Evolutionary conservation across 768 basidiomycete genomes (phyloP).

Genomic region (Termitomyces sp.): DNA sequence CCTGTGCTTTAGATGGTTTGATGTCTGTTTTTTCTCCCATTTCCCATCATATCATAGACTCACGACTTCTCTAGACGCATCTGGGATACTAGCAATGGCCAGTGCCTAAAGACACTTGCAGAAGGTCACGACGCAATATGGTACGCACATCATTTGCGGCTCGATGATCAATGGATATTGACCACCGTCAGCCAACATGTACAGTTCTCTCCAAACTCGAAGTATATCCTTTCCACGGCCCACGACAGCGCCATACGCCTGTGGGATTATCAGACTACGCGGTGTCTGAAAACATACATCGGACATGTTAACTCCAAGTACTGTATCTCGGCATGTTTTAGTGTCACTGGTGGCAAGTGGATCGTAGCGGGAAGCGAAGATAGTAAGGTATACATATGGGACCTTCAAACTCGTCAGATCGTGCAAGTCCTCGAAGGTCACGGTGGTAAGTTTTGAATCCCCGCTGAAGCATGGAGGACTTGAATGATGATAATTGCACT

Average conservation of each 20-base stretch:
- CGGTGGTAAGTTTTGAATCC: constrained; percentile 38
- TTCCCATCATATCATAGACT: neutral
- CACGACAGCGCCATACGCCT: constrained; percentile 90
- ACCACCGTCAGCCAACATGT: constrained; percentile 67
- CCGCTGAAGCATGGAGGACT: neutral
- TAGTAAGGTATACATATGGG: constrained; percentile 86
- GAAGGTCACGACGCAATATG: constrained; percentile 85
- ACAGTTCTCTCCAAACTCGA: constrained; percentile 92
- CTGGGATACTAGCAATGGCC: constrained; percentile 89
- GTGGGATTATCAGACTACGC: constrained; percentile 92
- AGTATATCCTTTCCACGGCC: constrained; percentile 90
- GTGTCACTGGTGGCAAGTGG: constrained; percentile 83
- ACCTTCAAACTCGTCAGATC: constrained; percentile 80
- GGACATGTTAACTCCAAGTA: constrained; percentile 82
- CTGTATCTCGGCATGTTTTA: constrained; percentile 80
- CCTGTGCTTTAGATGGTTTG: constrained; percentile 87
- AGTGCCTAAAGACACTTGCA: constrained; percentile 93
- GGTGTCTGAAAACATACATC: constrained; percentile 84
- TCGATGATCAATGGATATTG: neutral
- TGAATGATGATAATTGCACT: constrained; percentile 1
- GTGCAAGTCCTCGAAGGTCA: constrained; percentile 79
- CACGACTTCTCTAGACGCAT: constrained; percentile 61
- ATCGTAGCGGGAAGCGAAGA: constrained; percentile 92
- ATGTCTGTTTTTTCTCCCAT: constrained; percentile 54
- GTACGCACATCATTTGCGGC: constrained; percentile 28